A percentile compares a stretch with the other conserved stretches of the same genome.
These are phyloP conservation scores for Coemansia biformis DNA, from an alignment of 192 early-diverging fungal genomes.

Conservation along the genomic window DNA sequence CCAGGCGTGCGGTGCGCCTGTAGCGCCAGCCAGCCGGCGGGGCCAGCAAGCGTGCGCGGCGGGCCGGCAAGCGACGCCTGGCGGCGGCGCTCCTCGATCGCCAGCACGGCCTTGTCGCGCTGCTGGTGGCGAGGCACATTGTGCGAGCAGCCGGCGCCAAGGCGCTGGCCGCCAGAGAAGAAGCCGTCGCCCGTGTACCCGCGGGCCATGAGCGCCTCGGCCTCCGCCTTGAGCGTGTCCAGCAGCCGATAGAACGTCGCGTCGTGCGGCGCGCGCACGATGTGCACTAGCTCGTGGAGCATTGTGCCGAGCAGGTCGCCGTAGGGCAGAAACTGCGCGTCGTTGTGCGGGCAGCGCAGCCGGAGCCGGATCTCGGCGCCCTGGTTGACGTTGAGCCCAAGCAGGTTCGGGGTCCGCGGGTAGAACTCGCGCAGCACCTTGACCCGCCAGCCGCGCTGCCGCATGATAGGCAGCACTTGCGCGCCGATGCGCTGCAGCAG, in stretches of 20 bases:
- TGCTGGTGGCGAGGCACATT: conserved; percentile 17
- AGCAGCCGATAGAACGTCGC: conserved; percentile 26
- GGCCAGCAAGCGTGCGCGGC: conserved; percentile 7
- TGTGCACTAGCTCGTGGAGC: conserved; percentile 49
- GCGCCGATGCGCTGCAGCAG: conserved; percentile 33
- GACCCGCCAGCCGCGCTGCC: conserved; percentile 32
- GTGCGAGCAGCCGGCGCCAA: conserved; percentile 19
- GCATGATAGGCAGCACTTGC: conserved; percentile 39
- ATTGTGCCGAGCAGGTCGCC: conserved; percentile 39
- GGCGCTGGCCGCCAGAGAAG: conserved; percentile 15
- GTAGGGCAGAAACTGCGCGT: conserved; percentile 21
- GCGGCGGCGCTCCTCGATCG: conserved; percentile 14
- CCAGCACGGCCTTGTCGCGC: conserved; percentile 12
- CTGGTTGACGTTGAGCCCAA: conserved; percentile 38
- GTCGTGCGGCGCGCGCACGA: conserved; percentile 34
- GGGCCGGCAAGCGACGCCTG: conserved; percentile 11
- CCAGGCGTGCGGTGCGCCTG: conserved; percentile 18
- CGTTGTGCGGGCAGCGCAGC: conserved; percentile 19
- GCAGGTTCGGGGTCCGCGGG: conserved; percentile 22
- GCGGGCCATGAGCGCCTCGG: conserved; percentile 21
- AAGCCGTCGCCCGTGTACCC: conserved; percentile 46
- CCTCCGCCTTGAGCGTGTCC: conserved; percentile 28
- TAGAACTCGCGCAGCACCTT: conserved; percentile 28
- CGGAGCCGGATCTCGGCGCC: conserved; percentile 41
- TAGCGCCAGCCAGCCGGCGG: background rate